Conservation (phyloP, 2,329 filamentous ascomycete species). For the Venturia effusa region DNA sequence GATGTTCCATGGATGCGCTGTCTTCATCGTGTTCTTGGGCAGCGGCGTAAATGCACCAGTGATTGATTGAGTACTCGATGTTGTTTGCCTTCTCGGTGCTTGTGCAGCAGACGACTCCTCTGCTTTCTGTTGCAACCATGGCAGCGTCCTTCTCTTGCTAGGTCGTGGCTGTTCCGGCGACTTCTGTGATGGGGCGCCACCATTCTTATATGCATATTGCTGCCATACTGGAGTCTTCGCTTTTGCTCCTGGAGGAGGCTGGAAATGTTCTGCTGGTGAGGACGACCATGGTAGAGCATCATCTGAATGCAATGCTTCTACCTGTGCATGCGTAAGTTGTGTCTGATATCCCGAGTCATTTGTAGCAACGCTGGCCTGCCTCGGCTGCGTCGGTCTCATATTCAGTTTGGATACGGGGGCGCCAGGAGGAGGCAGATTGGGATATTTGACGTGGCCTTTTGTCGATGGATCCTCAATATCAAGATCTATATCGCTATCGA, state of each 20-base stretch:
- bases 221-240: conserved; percentile 12
- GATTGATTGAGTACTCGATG: neutral
- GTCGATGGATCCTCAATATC: conserved; percentile 54
- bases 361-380: neutral
- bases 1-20: conserved; percentile 55
- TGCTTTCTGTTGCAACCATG: conserved; percentile 40
- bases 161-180: neutral
- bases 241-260: conserved; percentile 19
- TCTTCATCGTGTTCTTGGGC: conserved; percentile 28
- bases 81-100: conserved; percentile 10
- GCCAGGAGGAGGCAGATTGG: conserved; percentile 14
- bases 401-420: neutral
- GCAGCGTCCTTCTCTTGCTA: conserved; percentile 54
- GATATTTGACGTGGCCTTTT: conserved; percentile 31
- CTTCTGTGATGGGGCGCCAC: neutral
- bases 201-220: conserved; percentile 11
- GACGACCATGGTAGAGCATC: conserved; percentile 15
- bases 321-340: neutral
- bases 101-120: conserved; percentile 17
- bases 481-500: conserved; percentile 72
- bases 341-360: neutral
- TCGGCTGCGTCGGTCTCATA: neutral
- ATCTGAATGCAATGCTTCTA: neutral
- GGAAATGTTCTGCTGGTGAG: conserved; percentile 30
- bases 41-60: conserved; percentile 33